Evolutionary conservation across 106 monocot species (phyloP).

Genomic region (Phalaenopsis equestris): DNA sequence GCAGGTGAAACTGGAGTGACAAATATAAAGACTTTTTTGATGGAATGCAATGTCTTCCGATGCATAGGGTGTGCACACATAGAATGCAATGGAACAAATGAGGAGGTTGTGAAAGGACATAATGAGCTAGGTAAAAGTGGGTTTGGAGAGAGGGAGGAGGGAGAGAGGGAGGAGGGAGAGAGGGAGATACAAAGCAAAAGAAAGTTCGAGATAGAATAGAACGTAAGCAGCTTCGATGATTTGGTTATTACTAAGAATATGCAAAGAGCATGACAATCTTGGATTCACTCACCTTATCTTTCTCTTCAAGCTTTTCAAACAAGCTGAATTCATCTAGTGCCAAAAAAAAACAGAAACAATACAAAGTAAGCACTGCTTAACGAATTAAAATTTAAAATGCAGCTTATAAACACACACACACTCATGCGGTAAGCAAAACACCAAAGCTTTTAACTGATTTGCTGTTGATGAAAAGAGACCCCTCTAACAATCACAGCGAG

Average conservation of each 20-base stretch:
- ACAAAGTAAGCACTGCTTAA: background rate
- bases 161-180: background rate
- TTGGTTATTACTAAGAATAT: background rate
- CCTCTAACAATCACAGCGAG: background rate
- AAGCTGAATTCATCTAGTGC: constrained; percentile 23
- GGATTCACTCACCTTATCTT: constrained; percentile 25
- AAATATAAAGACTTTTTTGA: background rate
- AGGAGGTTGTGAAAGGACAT: no score
- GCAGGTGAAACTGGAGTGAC: background rate
- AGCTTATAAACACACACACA: no score
- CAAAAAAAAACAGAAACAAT: background rate
- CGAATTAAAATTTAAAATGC: background rate
- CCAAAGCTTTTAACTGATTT: background rate
- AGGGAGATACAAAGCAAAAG: background rate
- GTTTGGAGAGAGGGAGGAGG: background rate
- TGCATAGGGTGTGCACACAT: no score
- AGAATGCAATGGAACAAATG: no score
- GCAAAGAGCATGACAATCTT: background rate
- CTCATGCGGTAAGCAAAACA: background rate
- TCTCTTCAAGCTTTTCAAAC: constrained; percentile 59
- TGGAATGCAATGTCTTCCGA: background rate
- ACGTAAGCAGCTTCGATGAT: no score
- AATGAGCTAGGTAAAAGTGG: background rate
- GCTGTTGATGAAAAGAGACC: background rate
- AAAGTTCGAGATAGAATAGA: background rate